Evolutionary conservation across 1,139 yeast species (phyloP), one percentile per base, ranked within the genome.

Genomic region (Yamadazyma taylorii): DNA sequence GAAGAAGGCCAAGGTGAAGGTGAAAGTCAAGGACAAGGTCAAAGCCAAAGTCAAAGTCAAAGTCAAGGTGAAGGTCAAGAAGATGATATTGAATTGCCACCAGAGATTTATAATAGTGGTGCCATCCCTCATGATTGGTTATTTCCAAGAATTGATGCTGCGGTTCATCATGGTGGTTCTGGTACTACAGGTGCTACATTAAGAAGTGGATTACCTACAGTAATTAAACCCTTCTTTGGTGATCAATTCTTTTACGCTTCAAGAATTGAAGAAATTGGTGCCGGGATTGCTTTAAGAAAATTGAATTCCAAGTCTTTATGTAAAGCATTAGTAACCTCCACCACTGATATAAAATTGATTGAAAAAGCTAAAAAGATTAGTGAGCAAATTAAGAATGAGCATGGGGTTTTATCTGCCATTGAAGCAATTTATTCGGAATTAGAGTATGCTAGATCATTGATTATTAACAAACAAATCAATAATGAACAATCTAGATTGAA

Each of bases 81-180:
- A 16, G 53, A 73, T 6, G 86, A 81, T 46, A 58, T 79, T 14
- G 75, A 66, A 22, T 60, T 87, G n/a, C 96, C 96, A 0, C 66
- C 70, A 0, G 80, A 81, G 45, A 75, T 90, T 3, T 85, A 65
- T 55, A 80, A 79, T 46, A 66, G 86, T 10, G 92, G 92, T 4
- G 59, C 82, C 10, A 70, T 87, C 15, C 96, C 97, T 1, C 98
- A 90, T 57, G 96, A 89, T 58, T 92, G 97, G 97, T 66, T 90
- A 31, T 90, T 90, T 60, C 85, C 92, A 0, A 79, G 78, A 46
- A 69, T 92, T 30, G 96, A 90, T 61, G 97, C 92, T 0, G 96
- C 95, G 0, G 96, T 90, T 4, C 98, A 90, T 54, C 98, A 90
- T 59, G 98, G 98, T 26, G 98, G 98, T 0, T 85, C 96, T 0